Evolutionary conservation across 1,139 yeast genomes (phyloP).

Genomic region (Debaryomycetaceae sp.): DNA sequence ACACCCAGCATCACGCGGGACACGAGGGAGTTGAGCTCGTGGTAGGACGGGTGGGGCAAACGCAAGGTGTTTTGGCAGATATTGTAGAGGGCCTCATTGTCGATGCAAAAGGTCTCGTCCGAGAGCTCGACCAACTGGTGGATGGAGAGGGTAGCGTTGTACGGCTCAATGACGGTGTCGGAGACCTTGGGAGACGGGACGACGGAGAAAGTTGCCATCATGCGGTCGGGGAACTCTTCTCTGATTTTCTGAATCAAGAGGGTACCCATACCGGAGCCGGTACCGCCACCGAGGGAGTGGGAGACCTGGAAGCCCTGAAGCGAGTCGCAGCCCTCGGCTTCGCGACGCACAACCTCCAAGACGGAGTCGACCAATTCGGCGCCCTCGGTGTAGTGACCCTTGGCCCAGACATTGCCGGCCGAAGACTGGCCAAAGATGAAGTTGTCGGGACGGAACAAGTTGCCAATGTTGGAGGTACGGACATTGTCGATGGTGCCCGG

Average conservation of each 20-base stretch:
- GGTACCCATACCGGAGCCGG: conserved; percentile 84
- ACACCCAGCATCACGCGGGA: conserved; percentile 92
- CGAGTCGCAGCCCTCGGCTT: conserved; percentile 87
- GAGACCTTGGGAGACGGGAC: conserved; percentile 86
- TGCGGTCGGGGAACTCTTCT: conserved; percentile 55
- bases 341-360: conserved; percentile 81
- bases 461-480: conserved; percentile 65
- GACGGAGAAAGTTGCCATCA: conserved; percentile 92
- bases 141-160: conserved; percentile 85
- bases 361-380: conserved; percentile 88
- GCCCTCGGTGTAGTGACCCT: conserved; percentile 93
- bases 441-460: conserved; percentile 85
- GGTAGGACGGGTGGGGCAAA: conserved; percentile 66
- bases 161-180: conserved; percentile 90
- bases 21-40: conserved; percentile 69
- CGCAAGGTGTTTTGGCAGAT: conserved; percentile 81
- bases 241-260: conserved; percentile 19
- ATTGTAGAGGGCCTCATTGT: conserved; percentile 84
- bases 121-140: conserved; percentile 86
- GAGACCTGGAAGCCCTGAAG: conserved; percentile 91
- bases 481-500: conserved; percentile 89
- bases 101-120: conserved; percentile 90
- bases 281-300: conserved; percentile 93
- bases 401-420: conserved; percentile 95
- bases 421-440: conserved; percentile 82